Percentiles rank a stretch among this genome's conserved stretches.
Evolutionary conservation across 2,329 filamentous ascomycete species (phyloP).

Genomic region (Furcasterigmium sp.): DNA sequence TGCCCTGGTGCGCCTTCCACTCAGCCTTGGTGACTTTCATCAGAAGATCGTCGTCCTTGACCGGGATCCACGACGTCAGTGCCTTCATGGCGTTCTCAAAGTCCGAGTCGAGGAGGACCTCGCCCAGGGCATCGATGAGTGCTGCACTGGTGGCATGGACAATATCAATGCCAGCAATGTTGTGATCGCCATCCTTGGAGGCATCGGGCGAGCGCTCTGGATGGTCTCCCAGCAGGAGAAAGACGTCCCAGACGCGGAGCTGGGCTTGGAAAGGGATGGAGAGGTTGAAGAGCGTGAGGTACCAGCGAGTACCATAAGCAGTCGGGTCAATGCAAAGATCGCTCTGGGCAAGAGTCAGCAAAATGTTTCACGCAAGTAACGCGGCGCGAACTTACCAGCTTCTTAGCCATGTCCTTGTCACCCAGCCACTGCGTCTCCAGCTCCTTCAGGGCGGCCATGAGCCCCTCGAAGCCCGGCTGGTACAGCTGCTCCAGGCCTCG

Average conservation of each 20-base stretch:
- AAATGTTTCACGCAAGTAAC: background rate
- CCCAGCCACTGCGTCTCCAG: slow-evolving; percentile 82
- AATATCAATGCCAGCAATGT: slow-evolving; percentile 67
- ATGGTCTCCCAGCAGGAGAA: slow-evolving; percentile 84
- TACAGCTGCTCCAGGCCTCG: slow-evolving; percentile 84
- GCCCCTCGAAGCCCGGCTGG: slow-evolving; percentile 72
- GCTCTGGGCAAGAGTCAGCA: slow-evolving; percentile 37
- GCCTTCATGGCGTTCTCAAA: slow-evolving; percentile 99
- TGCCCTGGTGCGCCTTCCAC: slow-evolving; percentile 63
- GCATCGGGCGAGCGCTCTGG: slow-evolving; percentile 24
- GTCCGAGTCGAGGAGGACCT: slow-evolving; percentile 85
- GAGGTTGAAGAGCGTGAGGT: slow-evolving; percentile 95
- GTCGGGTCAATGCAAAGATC: slow-evolving; percentile 79
- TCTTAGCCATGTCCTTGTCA: slow-evolving; percentile 70
- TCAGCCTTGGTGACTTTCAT: slow-evolving; percentile 88
- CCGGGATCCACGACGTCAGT: slow-evolving; percentile 86
- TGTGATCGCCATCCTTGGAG: slow-evolving; percentile 1
- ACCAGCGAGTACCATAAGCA: slow-evolving; percentile 96
- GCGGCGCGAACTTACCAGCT: slow-evolving; percentile 59
- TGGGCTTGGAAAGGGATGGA: slow-evolving; percentile 92
- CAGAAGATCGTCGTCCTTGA: slow-evolving; percentile 88
- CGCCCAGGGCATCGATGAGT: slow-evolving; percentile 82
- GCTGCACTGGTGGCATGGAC: slow-evolving; percentile 87
- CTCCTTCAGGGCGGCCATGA: slow-evolving; percentile 81
- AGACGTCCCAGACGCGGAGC: slow-evolving; percentile 94